Base-by-base conservation (phyloP, 345 rosid genomes). In the Eucalyptus lansdowneana region DNA sequence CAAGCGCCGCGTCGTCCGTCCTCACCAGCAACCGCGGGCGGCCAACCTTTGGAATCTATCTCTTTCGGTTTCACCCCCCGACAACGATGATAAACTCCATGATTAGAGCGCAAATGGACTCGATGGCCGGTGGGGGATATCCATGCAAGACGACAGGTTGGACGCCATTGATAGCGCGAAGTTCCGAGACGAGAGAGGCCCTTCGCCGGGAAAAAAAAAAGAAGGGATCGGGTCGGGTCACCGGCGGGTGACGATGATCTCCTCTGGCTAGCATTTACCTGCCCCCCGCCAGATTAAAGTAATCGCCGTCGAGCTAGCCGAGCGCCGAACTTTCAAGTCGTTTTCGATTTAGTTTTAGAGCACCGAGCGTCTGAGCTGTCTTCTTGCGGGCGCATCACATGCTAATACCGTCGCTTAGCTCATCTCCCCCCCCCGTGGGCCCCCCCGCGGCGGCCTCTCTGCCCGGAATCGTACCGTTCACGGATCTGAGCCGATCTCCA, bases 281-380 rank as follows among this genome's bases (percentile, higher is more conserved):
- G 14, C 45, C 58, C 54, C 25, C 47, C 29, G 83, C 45, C 25
- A 34, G 76, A 65, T 72, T 37, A 19, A 34, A 72, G 45, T 34
- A 72, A 34, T 17, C 44, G 45, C 81, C 81, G 81, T 72, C 14
- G 13, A 19, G 45, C 81, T 37, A 67, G 44, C 81, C 14, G 44
- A 34, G 81, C 44, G 9, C 62, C 62, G 13, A 56, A 24, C 62
- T 56, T 34, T 34, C 11, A 14, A 5, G 76, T 65, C 76, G 76
- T n/a, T 65, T 65, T 65, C 76, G 0, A 2, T 9, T 19, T 6
- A 3, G 58, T 53, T 34, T 17, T 8, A 9, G 42, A 6, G 85
- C 47, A 40, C 24, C 47, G 27, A 21, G 47, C 85, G 4, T 24
- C 83, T 40, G 85, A 40, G 47, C 29, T 40, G 85, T 40, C 85